Conservation (phyloP, 805 yeast species). For the Ogataea ganodermae region DNA sequence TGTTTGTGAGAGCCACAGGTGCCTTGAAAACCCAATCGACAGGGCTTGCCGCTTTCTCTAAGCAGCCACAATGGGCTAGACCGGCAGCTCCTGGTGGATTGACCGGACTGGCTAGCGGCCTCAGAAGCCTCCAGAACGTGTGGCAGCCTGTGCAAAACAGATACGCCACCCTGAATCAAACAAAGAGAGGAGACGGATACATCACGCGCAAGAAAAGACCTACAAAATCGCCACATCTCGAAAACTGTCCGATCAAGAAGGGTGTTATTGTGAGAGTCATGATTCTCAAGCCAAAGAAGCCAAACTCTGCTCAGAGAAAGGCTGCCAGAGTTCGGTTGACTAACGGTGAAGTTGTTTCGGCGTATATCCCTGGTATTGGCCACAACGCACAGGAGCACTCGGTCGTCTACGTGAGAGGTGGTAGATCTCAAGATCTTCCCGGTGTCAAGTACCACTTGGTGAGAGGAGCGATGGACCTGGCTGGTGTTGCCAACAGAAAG, state of each 20-base stretch:
- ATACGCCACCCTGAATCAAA: conserved; percentile 76
- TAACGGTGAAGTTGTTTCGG: conserved; percentile 85
- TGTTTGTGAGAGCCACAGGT: background rate
- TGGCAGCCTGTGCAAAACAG: conserved; percentile 40
- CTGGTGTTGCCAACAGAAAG: conserved; percentile 91
- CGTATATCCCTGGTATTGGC: conserved; percentile 98
- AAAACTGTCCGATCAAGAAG: conserved; percentile 79
- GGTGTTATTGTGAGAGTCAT: conserved; percentile 94
- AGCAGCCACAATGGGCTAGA: conserved; percentile 2
- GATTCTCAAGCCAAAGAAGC: conserved; percentile 96
- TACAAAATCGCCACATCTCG: conserved; percentile 78
- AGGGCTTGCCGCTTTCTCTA: background rate
- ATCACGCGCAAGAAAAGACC: conserved; percentile 39
- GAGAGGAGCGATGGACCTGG: conserved; percentile 90
- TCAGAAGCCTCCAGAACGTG: conserved; percentile 7
- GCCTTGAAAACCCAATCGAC: background rate
- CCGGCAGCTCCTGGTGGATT: conserved; percentile 2
- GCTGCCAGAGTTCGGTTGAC: conserved; percentile 93
- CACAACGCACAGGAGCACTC: conserved; percentile 98
- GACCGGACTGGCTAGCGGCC: conserved; percentile 1
- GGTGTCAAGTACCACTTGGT: conserved; percentile 95
- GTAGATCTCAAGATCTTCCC: conserved; percentile 95
- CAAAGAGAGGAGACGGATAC: conserved; percentile 62
- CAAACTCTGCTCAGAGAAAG: conserved; percentile 97
- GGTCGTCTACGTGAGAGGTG: conserved; percentile 96